Conservation (phyloP, 2,329 filamentous ascomycete species). For the Verticillium albo-atrum region DNA sequence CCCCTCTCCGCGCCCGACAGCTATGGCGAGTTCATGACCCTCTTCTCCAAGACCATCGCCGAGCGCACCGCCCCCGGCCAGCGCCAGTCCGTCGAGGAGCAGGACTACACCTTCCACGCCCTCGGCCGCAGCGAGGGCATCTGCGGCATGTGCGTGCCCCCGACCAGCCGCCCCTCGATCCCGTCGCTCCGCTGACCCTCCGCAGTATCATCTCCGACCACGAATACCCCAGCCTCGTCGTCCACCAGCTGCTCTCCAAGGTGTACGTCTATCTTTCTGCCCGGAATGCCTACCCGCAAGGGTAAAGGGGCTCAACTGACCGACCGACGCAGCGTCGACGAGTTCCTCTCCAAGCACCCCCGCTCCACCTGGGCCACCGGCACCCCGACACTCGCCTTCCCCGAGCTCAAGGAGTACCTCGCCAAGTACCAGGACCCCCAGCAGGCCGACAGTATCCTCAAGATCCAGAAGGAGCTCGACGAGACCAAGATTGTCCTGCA, state of each 20-base stretch:
- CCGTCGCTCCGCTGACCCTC: background rate
- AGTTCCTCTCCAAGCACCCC: constrained; percentile 76
- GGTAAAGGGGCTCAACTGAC: background rate
- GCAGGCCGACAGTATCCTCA: constrained; percentile 87
- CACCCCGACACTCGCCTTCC: constrained; percentile 54
- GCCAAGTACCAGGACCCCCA: constrained; percentile 76
- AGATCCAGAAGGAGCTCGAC: constrained; percentile 94
- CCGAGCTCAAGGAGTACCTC: constrained; percentile 73
- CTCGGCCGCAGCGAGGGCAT: constrained; percentile 72
- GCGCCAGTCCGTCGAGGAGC: constrained; percentile 80
- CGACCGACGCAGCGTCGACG: constrained; percentile 53
- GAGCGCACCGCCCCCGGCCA: constrained; percentile 78
- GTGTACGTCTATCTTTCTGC: constrained; percentile 4
- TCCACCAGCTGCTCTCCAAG: constrained; percentile 83
- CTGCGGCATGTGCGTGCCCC: constrained; percentile 49
- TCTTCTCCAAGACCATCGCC: constrained; percentile 84
- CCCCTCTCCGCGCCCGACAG: background rate
- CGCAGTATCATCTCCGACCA: constrained; percentile 64
- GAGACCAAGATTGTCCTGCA: constrained; percentile 97
- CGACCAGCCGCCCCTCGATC: background rate
- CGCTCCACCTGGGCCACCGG: constrained; percentile 60
- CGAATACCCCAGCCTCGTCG: constrained; percentile 72
- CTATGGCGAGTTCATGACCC: constrained; percentile 66
- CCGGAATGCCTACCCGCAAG: background rate
- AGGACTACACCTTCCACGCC: constrained; percentile 74